A percentile compares a stretch with the other conserved stretches of the same genome.
phyloP scores from a whole-genome alignment of 805 yeast species.

The Ascoidea tarda region DNA sequence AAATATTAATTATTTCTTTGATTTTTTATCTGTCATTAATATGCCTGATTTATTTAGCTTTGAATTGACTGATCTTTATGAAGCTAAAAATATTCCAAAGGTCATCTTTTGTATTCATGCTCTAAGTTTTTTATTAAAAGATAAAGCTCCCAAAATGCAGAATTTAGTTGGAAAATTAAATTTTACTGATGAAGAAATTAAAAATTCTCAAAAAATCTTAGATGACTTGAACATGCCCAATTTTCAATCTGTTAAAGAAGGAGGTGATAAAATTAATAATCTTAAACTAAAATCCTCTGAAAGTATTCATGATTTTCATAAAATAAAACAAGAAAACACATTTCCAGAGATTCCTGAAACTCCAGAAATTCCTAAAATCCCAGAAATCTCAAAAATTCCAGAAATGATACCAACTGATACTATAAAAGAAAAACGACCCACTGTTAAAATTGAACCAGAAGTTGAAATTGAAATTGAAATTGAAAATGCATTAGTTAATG shows the following conservation, averaged over 20 bases:
- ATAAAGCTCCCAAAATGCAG: constrained; percentile 44
- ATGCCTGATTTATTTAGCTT: constrained; percentile 84
- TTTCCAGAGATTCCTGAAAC: neutral
- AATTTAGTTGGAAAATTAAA: constrained; percentile 46
- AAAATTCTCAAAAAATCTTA: constrained; percentile 44
- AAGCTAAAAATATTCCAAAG: constrained; percentile 81
- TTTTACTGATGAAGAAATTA: constrained; percentile 57
- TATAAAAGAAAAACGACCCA: neutral
- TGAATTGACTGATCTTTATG: constrained; percentile 87
- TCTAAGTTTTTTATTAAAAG: constrained; percentile 53
- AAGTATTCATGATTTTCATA: constrained; percentile 14
- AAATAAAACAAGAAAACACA: constrained; percentile 9
- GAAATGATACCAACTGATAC: neutral
- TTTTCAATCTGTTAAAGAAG: constrained; percentile 27
- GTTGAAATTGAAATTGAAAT: too few relatives aligned
- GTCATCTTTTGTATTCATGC: constrained; percentile 92
- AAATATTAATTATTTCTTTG: constrained; percentile 74
- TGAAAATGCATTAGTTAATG: too few relatives aligned
- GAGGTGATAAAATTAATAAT: neutral
- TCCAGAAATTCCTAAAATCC: neutral
- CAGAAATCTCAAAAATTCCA: neutral
- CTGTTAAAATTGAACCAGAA: neutral
- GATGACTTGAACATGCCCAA: constrained; percentile 69
- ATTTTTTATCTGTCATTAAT: constrained; percentile 49
- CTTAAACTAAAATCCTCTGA: neutral